Base-by-base conservation (phyloP, 345 rosid species). In the Luvunga scandens region DNA sequence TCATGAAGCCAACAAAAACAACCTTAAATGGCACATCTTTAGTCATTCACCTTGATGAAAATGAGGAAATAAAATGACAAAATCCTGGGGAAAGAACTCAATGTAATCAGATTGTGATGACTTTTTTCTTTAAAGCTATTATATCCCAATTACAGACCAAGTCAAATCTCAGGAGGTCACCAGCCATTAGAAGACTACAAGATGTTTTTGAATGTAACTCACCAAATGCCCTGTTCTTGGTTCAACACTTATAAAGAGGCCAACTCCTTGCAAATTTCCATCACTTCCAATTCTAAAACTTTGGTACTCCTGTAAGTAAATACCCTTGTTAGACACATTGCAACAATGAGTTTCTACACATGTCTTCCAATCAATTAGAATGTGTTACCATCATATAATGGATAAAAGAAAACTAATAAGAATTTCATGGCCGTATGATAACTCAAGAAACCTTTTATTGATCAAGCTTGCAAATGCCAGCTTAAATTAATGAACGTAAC, bases 251-350 rank as follows among this genome's bases (percentile, higher is more conserved):
- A 92, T 88, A 85, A 91, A 91, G 69, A 94, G 77, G 27, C 98
- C 98, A 73, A 94, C 97, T 30, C 98, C 97, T 88, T 94, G 98
- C 75, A 94, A 85, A 80, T 91, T 92, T 33, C 98, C 97, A 66
- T 92, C 94, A 66, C 92, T 94, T 36, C 97, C 97, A 68, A 92
- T 91, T 82, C 96, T 91, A 77, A 92, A 94, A 88, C 87, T 94
- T 79, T 87, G 97, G 71, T 91, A 94, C 73, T 94, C 98, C 98
- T 94, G 87, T 27, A 73, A 73, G 63, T n/a, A 70, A 70, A 72
- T 71, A 62, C 27, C 38, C 27, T 21, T 27, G 18, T 75, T 36
- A 76, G 64, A 30, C 31, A 19, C 62, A 64, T 24, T 10, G 6
- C 28, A 42, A 27, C 5, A 0, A n/a, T 21, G 38, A 77, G 28